A percentile compares a stretch with the other conserved stretches of the same genome.
Evolutionary conservation across 306 rosid species (phyloP).

Genomic region (Sechiopsis laciniata): DNA sequence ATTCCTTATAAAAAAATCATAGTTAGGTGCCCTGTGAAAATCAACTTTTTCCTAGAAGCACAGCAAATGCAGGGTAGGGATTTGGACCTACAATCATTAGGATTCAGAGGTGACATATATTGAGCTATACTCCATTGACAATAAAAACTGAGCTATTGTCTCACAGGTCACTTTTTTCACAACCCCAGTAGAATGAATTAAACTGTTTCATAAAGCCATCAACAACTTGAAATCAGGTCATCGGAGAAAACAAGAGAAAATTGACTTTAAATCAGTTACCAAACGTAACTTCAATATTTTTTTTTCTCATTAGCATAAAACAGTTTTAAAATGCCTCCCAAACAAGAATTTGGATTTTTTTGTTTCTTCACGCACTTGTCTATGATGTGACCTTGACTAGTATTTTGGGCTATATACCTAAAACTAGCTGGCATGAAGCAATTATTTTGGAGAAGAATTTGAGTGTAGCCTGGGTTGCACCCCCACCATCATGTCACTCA

Average conservation of each 20-base stretch:
- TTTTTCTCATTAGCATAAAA: not conserved
- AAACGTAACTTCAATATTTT: not conserved
- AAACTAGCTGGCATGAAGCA: not conserved
- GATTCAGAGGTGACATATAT: not conserved
- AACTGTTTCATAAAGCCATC: not conserved
- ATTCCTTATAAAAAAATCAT: too few relatives aligned
- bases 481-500: too few relatives aligned
- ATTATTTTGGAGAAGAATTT: too few relatives aligned
- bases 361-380: not conserved
- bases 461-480: too few relatives aligned
- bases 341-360: not conserved
- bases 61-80: not conserved
- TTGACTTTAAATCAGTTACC: not conserved
- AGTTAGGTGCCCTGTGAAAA: not conserved
- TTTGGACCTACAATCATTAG: not conserved
- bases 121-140: not conserved
- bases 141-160: not conserved
- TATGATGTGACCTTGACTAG: not conserved
- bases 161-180: not conserved
- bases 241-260: not conserved
- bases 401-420: slow-evolving; percentile 8
- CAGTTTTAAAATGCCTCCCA: not conserved
- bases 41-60: not conserved
- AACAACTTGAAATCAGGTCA: not conserved
- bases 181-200: not conserved